Conservation (phyloP, 306 rosid species). For the Quercus glauca region DNA sequence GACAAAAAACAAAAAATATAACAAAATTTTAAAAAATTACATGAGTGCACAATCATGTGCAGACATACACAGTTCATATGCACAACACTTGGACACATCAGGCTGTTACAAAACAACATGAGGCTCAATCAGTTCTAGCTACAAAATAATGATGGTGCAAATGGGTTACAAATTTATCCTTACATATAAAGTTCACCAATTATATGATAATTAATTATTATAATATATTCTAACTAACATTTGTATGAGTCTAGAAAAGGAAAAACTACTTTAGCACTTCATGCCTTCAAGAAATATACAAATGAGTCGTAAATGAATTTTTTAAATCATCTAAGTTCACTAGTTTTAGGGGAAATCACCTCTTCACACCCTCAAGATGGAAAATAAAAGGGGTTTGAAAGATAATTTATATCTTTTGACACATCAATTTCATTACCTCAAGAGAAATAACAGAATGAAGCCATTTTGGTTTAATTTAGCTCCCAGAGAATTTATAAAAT, state of each 20-base stretch:
- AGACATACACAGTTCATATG: background rate
- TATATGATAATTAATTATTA: background rate
- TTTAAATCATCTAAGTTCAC: background rate
- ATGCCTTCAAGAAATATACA: background rate
- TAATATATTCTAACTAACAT: background rate
- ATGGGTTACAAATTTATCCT: background rate
- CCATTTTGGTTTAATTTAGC: slow-evolving; percentile 13
- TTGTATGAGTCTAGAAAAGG: background rate
- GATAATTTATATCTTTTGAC: slow-evolving; percentile 7
- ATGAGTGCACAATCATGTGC: background rate
- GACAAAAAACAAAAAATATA: background rate
- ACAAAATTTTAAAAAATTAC: background rate
- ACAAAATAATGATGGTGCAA: background rate
- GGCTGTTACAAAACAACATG: background rate
- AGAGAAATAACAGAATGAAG: background rate
- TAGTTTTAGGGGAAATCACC: background rate
- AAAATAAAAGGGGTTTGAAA: slow-evolving; percentile 1
- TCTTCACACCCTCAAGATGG: background rate
- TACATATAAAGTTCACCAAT: background rate
- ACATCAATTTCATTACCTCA: background rate
- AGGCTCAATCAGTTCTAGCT: background rate
- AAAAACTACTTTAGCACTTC: background rate
- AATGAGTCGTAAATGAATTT: background rate
- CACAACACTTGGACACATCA: background rate
- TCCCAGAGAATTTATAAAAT: slow-evolving; percentile 8